Evolutionary conservation across 345 rosid species (phyloP).

Genomic region (Bruguiera gymnorhiza): DNA sequence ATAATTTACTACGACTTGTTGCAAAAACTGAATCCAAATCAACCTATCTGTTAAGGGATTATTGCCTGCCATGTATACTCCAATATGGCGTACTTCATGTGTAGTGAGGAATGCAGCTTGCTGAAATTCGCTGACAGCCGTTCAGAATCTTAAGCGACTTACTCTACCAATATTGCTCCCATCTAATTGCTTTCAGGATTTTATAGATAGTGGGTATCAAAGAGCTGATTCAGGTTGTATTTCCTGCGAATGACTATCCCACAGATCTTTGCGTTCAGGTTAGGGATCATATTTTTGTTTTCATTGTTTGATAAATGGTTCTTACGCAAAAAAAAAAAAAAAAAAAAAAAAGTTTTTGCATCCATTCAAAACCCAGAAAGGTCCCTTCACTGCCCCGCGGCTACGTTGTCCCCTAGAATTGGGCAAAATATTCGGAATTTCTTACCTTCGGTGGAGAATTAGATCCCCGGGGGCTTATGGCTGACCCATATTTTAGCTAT

Average conservation of each 20-base stretch:
- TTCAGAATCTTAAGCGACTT: neutral
- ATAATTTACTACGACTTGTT: too few relatives aligned
- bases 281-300: too few relatives aligned
- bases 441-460: neutral
- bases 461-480: neutral
- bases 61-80: neutral
- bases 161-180: neutral
- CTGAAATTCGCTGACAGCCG: neutral
- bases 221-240: neutral
- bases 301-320: too few relatives aligned
- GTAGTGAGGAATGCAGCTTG: neutral
- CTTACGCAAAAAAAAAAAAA: too few relatives aligned
- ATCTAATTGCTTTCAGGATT: neutral
- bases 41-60: too few relatives aligned
- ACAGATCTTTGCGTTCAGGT: neutral
- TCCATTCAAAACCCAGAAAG: too few relatives aligned
- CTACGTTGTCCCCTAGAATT: neutral
- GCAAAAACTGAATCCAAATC: neutral
- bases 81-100: neutral
- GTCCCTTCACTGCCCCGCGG: too few relatives aligned
- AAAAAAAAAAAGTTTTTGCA: too few relatives aligned
- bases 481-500: neutral
- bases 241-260: neutral
- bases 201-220: neutral
- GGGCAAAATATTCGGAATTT: neutral